phyloP scores from a whole-genome alignment of 1,284 basidiomycete genomes.

The Trichosporon coremiiforme region DNA sequence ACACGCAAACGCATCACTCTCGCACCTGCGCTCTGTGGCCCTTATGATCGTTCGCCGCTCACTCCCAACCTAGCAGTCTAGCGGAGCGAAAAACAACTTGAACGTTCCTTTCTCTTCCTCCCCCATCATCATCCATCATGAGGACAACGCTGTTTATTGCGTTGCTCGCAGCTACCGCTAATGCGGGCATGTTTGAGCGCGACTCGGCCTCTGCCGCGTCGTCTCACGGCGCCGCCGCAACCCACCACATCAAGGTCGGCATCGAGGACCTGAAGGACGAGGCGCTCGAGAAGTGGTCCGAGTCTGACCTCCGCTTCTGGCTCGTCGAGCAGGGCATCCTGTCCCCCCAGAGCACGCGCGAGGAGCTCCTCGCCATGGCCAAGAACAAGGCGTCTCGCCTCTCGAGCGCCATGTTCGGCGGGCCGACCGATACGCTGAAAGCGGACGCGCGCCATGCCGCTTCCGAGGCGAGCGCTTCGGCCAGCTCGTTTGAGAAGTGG shows the following conservation, averaged over 20 bases:
- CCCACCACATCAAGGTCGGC: slow-evolving; percentile 69
- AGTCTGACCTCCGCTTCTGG: slow-evolving; percentile 75
- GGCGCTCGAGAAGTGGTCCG: slow-evolving; percentile 66
- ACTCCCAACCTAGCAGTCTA: neutral
- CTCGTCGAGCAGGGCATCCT: slow-evolving; percentile 85
- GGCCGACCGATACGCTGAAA: slow-evolving; percentile 55
- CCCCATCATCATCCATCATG: neutral
- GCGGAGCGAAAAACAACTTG: neutral
- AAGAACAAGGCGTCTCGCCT: slow-evolving; percentile 65
- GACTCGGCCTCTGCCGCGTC: slow-evolving; percentile 7
- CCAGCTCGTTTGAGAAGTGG: slow-evolving; percentile 17
- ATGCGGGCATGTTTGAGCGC: neutral
- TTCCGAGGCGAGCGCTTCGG: slow-evolving; percentile 51
- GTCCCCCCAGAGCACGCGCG: slow-evolving; percentile 72
- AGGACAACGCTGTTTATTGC: slow-evolving; percentile 13
- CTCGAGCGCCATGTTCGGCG: slow-evolving; percentile 64
- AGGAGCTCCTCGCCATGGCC: slow-evolving; percentile 75
- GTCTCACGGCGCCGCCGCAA: slow-evolving; percentile 61
- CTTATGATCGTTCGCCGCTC: neutral
- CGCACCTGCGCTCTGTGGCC: too few species aligned
- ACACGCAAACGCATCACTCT: neutral
- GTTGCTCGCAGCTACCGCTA: slow-evolving; percentile 10
- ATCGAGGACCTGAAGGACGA: slow-evolving; percentile 56
- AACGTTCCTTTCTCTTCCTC: neutral
- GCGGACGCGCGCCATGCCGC: slow-evolving; percentile 34